phyloP scores from a whole-genome alignment of 2,329 filamentous ascomycete genomes.

The Ceratocystis smalleyi region DNA sequence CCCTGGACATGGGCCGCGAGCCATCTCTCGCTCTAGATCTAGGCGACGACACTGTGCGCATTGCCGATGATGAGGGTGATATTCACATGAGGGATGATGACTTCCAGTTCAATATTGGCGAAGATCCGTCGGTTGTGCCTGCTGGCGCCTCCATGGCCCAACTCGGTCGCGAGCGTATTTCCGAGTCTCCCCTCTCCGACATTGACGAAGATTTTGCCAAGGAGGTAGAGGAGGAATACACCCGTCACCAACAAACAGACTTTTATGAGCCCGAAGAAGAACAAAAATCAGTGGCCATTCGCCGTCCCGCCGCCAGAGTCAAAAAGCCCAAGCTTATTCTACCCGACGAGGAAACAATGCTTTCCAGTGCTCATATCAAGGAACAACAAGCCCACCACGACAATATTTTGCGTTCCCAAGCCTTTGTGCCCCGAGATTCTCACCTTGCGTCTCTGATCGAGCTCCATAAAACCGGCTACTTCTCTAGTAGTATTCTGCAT shows the following conservation, averaged over 20 bases:
- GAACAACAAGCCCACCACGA: slow-evolving; percentile 73
- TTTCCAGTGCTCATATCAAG: slow-evolving; percentile 64
- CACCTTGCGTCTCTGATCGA: slow-evolving; percentile 76
- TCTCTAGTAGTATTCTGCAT: slow-evolving; percentile 74
- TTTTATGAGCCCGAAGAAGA: slow-evolving; percentile 48
- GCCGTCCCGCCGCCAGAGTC: slow-evolving; percentile 54
- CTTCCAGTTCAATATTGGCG: slow-evolving; percentile 44
- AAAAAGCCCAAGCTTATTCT: slow-evolving; percentile 65
- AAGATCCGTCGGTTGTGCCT: slow-evolving; percentile 42
- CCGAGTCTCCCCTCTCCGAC: slow-evolving; percentile 55
- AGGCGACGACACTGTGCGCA: slow-evolving; percentile 39
- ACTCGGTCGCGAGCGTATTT: slow-evolving; percentile 44
- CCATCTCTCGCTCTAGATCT: slow-evolving; percentile 40
- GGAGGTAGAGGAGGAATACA: slow-evolving; percentile 44
- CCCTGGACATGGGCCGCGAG: slow-evolving; percentile 35
- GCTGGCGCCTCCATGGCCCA: slow-evolving; percentile 27
- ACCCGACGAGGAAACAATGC: slow-evolving; percentile 65
- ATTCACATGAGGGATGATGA: slow-evolving; percentile 46
- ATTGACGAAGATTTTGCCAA: slow-evolving; percentile 48
- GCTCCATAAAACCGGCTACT: slow-evolving; percentile 80
- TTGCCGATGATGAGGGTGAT: slow-evolving; percentile 50
- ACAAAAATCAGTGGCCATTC: slow-evolving; percentile 42
- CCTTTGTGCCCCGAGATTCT: slow-evolving; percentile 75
- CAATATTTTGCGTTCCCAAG: slow-evolving; percentile 67
- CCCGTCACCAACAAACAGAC: slow-evolving; percentile 35